Conservation (phyloP, 225 moss, liverwort and hornwort genomes). For the Lunularia cruciata region DNA sequence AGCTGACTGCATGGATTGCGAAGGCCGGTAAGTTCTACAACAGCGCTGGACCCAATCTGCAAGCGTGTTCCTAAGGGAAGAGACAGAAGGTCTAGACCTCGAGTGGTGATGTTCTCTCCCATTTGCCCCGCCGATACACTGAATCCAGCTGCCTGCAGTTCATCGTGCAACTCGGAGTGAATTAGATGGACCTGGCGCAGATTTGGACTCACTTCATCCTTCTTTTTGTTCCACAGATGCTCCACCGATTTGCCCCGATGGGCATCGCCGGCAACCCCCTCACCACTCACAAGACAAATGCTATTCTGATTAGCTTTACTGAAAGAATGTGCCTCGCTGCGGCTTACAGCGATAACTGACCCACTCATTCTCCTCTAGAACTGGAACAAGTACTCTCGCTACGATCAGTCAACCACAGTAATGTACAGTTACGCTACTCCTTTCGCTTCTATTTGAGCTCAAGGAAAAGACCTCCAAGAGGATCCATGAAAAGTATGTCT, state of each 20-base stretch:
- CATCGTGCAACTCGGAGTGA: conserved; percentile 18
- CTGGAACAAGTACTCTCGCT: neutral
- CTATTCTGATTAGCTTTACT: conserved; percentile 9
- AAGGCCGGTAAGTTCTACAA: conserved; percentile 19
- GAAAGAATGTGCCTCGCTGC: neutral
- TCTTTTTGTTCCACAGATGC: neutral
- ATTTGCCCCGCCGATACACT: conserved; percentile 17
- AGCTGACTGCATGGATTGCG: conserved; percentile 14
- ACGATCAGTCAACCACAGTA: neutral
- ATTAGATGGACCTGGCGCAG: conserved; percentile 30
- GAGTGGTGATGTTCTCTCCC: conserved; percentile 31
- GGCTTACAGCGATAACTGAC: conserved; percentile 15
- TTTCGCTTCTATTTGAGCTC: neutral
- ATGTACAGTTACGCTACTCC: neutral
- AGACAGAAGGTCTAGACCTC: conserved; percentile 15
- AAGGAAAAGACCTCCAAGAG: no score
- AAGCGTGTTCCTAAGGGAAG: conserved; percentile 18
- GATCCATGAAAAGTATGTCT: neutral
- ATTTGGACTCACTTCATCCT: neutral
- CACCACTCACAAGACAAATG: conserved; percentile 14
- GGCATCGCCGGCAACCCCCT: conserved; percentile 18
- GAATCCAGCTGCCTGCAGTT: conserved; percentile 12
- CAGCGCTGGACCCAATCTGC: conserved; percentile 16
- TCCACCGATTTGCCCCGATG: conserved; percentile 17
- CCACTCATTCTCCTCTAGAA: conserved; percentile 1